A percentile compares a stretch with the other conserved stretches of the same genome.
Evolutionary conservation across 2,329 filamentous ascomycete species (phyloP).

Genomic region (Hypoxylon rubiginosum): DNA sequence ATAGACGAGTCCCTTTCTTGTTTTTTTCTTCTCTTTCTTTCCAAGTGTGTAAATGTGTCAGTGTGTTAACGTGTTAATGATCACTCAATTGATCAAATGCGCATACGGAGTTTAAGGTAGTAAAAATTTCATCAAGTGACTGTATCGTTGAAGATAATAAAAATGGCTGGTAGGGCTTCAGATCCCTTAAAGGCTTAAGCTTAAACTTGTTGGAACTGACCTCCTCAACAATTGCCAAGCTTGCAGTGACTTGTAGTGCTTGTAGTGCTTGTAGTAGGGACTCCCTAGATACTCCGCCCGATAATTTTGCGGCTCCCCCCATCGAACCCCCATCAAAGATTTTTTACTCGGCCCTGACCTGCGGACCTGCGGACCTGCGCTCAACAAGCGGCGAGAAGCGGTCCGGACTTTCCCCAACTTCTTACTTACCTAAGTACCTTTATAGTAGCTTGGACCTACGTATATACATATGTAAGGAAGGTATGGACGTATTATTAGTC

Average conservation of each 20-base stretch:
- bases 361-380: conserved; percentile 9
- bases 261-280: neutral
- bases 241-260: conserved; percentile 1
- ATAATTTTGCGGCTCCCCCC: conserved; percentile 31
- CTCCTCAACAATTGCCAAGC: conserved; percentile 44
- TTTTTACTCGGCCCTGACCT: conserved; percentile 24
- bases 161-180: conserved; percentile 2
- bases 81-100: conserved; percentile 13
- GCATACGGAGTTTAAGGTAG: conserved; percentile 11
- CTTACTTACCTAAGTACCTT: conserved; percentile 1
- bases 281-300: conserved; percentile 34
- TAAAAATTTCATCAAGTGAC: conserved; percentile 15
- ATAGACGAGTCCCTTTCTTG: neutral
- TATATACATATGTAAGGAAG: neutral
- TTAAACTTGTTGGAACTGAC: conserved; percentile 33
- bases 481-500: neutral
- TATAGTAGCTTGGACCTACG: neutral
- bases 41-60: neutral
- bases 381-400: conserved; percentile 46
- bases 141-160: conserved; percentile 14
- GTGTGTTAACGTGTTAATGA: neutral
- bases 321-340: conserved; percentile 35
- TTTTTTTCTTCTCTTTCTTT: neutral
- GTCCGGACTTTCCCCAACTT: conserved; percentile 48
- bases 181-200: conserved; percentile 16